Percentiles rank a stretch among this genome's conserved stretches.
Conservation (phyloP, 495 filamentous ascomycete species). For the Acidomyces sp. region DNA sequence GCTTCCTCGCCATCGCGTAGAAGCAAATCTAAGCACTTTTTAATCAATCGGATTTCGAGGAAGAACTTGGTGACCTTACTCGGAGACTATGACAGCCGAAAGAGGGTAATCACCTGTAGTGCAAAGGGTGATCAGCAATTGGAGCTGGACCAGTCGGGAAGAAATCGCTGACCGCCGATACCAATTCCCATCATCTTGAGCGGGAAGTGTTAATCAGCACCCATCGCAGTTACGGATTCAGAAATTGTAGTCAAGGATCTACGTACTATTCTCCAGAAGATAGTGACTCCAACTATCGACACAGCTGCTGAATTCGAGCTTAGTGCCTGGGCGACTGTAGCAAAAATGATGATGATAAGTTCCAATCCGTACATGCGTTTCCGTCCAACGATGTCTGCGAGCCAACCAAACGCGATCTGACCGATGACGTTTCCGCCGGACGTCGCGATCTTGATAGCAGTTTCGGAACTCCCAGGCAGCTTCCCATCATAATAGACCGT, state of each 20-base stretch:
- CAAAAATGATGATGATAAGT: conserved; percentile 75
- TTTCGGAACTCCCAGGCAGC: conserved; percentile 51
- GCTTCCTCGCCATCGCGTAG: conserved; percentile 69
- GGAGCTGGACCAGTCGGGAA: no score
- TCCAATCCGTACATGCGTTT: conserved; percentile 83
- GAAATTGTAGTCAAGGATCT: no score
- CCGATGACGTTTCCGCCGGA: conserved; percentile 76
- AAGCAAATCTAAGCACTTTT: no score
- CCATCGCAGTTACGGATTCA: no score
- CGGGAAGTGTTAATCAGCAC: no score
- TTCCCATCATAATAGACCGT: conserved; percentile 56
- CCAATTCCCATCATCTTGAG: conserved; percentile 55
- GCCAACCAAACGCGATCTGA: conserved; percentile 66
- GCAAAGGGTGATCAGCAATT: no score
- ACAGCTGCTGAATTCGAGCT: conserved; percentile 51
- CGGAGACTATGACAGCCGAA: conserved; percentile 73
- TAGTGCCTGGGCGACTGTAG: conserved; percentile 65
- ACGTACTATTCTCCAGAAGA: no score
- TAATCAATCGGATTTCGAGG: no score
- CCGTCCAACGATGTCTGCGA: conserved; percentile 67
- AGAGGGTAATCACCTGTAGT: conserved; percentile 82
- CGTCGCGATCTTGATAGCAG: conserved; percentile 79
- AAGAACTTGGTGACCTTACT: no score
- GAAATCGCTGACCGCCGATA: no score
- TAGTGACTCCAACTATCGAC: conserved; percentile 59